These are phyloP conservation scores for Ephemerocybe angulata DNA, from an alignment of 768 basidiomycete species.

Conservation along the genomic window DNA sequence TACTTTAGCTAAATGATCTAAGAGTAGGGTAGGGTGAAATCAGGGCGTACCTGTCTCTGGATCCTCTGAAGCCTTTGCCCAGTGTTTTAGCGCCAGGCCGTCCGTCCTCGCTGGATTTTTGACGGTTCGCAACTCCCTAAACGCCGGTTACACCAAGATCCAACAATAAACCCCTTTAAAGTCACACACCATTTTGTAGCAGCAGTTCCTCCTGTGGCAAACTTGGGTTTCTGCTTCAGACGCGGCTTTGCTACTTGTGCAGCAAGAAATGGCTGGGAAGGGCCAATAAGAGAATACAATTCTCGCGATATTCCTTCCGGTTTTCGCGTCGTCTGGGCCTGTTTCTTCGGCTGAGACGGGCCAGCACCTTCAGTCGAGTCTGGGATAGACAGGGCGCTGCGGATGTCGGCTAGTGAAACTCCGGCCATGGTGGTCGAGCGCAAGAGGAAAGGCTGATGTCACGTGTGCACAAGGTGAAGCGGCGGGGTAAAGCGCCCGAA, in stretches of 20 bases:
- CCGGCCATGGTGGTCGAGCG: slow-evolving; percentile 46
- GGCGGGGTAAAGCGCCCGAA: background rate
- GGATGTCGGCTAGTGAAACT: slow-evolving; percentile 76
- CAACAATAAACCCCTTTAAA: slow-evolving; percentile 1
- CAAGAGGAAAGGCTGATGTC: slow-evolving; percentile 15
- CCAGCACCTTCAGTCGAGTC: slow-evolving; percentile 37
- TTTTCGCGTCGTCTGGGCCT: slow-evolving; percentile 47
- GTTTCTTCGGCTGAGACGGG: slow-evolving; percentile 44
- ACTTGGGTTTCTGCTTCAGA: slow-evolving; percentile 82
- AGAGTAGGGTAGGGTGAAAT: background rate
- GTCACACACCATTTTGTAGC: slow-evolving; percentile 61
- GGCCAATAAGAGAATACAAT: slow-evolving; percentile 92
- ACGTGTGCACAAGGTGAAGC: slow-evolving; percentile 17
- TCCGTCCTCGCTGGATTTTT: slow-evolving; percentile 69
- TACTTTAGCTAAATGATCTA: background rate
- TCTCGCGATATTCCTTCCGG: slow-evolving; percentile 92
- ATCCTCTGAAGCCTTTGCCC: slow-evolving; percentile 66
- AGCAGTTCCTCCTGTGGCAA: slow-evolving; percentile 50
- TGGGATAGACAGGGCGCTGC: slow-evolving; percentile 74
- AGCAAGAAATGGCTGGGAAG: slow-evolving; percentile 81
- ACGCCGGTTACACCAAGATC: background rate
- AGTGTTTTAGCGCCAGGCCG: slow-evolving; percentile 71
- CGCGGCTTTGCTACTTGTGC: slow-evolving; percentile 77
- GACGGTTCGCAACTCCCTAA: slow-evolving; percentile 78
- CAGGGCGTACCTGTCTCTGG: slow-evolving; percentile 47